Conservation (phyloP, 305 asterid genomes). For the Solanum hybrid region DNA sequence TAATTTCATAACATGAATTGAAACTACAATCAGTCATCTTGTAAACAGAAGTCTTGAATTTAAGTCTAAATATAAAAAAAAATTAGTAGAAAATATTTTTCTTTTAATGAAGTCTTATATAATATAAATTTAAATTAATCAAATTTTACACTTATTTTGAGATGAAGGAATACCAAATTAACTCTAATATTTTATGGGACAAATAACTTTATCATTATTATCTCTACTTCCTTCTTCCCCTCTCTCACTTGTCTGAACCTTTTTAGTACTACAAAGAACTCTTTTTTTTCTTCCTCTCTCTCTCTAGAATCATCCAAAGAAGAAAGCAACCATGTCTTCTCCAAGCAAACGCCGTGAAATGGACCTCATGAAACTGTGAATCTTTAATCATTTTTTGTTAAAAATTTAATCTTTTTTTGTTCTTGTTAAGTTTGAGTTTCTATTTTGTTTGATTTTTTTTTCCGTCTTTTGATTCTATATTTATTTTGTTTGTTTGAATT, state of each 20-base stretch:
- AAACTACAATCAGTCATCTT: background rate
- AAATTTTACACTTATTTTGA: background rate
- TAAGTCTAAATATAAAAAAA: too few relatives aligned
- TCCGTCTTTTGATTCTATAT: background rate
- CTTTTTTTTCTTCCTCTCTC: background rate
- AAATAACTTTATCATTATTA: background rate
- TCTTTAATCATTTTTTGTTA: constrained; percentile 1
- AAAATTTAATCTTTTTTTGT: background rate
- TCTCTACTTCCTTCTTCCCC: background rate
- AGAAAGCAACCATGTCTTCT: constrained; percentile 24
- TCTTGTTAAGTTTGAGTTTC: background rate
- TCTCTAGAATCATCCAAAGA: background rate
- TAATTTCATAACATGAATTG: background rate
- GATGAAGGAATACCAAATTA: background rate
- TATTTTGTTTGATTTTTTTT: background rate
- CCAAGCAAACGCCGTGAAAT: constrained; percentile 37
- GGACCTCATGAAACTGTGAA: constrained; percentile 36
- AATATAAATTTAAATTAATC: too few relatives aligned
- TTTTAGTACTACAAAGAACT: background rate
- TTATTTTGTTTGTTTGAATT: background rate
- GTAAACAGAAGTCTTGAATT: background rate
- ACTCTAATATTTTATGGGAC: background rate
- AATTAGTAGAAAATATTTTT: too few relatives aligned
- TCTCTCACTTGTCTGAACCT: background rate
- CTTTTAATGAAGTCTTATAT: too few relatives aligned